Conservation (phyloP, 2,329 filamentous ascomycete species). For the Alternaria arbusti region DNA sequence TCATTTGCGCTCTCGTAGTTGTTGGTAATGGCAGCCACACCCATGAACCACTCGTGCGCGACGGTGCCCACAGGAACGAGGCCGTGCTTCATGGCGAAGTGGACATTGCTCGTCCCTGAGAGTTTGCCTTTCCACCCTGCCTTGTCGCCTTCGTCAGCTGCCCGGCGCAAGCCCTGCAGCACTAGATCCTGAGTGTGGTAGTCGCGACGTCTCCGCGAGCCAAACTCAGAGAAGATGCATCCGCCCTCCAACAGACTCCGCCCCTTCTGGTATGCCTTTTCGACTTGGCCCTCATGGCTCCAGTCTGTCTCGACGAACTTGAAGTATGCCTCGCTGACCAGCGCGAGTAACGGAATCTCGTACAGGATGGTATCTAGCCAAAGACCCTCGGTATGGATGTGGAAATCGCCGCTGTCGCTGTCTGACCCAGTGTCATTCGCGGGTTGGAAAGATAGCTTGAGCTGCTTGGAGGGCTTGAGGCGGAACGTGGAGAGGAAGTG, state of each 20-base stretch:
- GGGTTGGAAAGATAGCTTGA: constrained; percentile 71
- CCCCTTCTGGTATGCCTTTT: constrained; percentile 84
- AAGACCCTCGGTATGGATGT: constrained; percentile 77
- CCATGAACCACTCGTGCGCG: constrained; percentile 99
- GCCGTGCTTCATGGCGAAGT: constrained; percentile 91
- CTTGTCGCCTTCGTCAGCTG: constrained; percentile 72
- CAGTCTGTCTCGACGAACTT: constrained; percentile 94
- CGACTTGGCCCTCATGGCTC: constrained; percentile 85
- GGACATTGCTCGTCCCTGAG: constrained; percentile 92
- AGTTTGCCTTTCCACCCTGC: constrained; percentile 74
- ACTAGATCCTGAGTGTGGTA: constrained; percentile 95
- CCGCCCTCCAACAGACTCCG: constrained; percentile 77
- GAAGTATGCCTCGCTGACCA: constrained; percentile 97
- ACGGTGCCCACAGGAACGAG: constrained; percentile 86
- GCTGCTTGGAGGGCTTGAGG: constrained; percentile 80
- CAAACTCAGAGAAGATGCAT: constrained; percentile 93
- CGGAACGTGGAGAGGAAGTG: constrained; percentile 81
- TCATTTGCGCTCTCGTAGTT: constrained; percentile 88
- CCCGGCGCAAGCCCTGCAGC: constrained; percentile 81
- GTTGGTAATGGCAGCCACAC: constrained; percentile 86
- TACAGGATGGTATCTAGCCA: constrained; percentile 98
- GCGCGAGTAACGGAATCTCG: constrained; percentile 89
- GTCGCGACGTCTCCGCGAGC: constrained; percentile 84
- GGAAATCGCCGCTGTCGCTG: constrained; percentile 72
- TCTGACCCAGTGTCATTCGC: constrained; percentile 66